phyloP scores from a whole-genome alignment of 2,329 filamentous ascomycete genomes.

The Diaporthe ampelina region DNA sequence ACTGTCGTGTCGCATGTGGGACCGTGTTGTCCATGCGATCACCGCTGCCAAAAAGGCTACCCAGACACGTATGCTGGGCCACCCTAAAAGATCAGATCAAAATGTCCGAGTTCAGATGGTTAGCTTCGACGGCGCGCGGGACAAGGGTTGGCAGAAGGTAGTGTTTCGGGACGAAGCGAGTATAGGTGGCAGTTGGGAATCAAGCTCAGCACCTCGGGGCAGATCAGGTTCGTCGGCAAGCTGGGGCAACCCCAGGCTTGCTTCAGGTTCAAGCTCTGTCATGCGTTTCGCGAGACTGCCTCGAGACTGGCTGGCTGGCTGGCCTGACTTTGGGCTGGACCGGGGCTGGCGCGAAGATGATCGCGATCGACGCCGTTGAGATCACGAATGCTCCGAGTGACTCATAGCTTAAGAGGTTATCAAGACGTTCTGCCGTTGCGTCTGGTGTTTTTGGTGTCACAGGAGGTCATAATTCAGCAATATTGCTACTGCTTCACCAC shows the following conservation, averaged over 20 bases:
- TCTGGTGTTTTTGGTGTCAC: slow-evolving; percentile 2
- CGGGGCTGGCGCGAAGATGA: background rate
- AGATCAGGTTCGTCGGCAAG: slow-evolving; percentile 30
- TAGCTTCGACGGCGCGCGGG: slow-evolving; percentile 15
- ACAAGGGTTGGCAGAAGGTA: background rate
- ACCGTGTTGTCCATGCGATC: slow-evolving; percentile 36
- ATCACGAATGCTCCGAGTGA: background rate
- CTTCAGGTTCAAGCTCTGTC: slow-evolving; percentile 24
- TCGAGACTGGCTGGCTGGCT: background rate
- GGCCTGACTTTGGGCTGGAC: background rate
- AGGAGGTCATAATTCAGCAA: slow-evolving; percentile 16
- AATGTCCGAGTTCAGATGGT: slow-evolving; percentile 2
- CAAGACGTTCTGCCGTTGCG: background rate
- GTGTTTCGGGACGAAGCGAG: slow-evolving; percentile 31
- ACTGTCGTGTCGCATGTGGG: slow-evolving; percentile 33
- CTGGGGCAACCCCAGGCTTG: slow-evolving; percentile 20
- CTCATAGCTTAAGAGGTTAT: background rate
- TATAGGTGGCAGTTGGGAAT: background rate
- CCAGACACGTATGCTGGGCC: slow-evolving; percentile 5
- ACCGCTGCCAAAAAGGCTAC: background rate
- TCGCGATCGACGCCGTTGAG: slow-evolving; percentile 27
- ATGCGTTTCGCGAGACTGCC: slow-evolving; percentile 5
- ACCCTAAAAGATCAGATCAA: slow-evolving; percentile 18
- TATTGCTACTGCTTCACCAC: background rate
- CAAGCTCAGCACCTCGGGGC: slow-evolving; percentile 4